A percentile compares a stretch with the other conserved stretches of the same genome.
Evolutionary conservation across 345 rosid genomes (phyloP).

Genomic region (Gossypium thurberi): DNA sequence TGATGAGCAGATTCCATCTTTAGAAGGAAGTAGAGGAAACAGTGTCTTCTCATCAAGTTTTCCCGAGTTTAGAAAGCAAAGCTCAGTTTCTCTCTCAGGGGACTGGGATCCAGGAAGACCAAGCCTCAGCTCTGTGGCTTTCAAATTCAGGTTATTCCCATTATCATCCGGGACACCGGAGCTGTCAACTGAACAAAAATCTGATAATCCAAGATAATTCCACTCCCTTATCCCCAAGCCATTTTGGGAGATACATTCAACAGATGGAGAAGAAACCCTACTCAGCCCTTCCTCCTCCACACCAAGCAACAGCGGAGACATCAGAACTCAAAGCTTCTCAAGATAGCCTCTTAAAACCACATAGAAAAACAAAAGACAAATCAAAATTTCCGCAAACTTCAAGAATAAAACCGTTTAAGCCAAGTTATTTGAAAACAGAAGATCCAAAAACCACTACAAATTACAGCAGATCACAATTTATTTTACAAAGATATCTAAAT

Average conservation of each 20-base stretch:
- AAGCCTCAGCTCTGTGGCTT: slow-evolving; percentile 82
- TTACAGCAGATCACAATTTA: not conserved
- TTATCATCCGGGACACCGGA: slow-evolving; percentile 39
- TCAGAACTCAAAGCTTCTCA: slow-evolving; percentile 33
- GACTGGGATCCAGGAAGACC: slow-evolving; percentile 83
- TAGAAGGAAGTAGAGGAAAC: slow-evolving; percentile 64
- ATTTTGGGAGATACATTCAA: slow-evolving; percentile 32
- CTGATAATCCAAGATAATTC: slow-evolving; percentile 68
- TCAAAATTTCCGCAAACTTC: not conserved
- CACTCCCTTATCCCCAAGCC: slow-evolving; percentile 49
- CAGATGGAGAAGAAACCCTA: slow-evolving; percentile 37
- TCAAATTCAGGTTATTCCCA: slow-evolving; percentile 56
- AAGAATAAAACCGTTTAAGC: not conserved
- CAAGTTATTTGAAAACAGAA: not conserved
- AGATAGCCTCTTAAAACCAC: slow-evolving; percentile 7
- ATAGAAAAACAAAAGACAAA: not conserved
- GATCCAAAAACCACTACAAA: not conserved
- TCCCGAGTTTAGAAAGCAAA: slow-evolving; percentile 36
- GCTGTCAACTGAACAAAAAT: slow-evolving; percentile 75
- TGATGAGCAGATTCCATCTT: slow-evolving; percentile 42
- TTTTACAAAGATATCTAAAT: not conserved
- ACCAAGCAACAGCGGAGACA: slow-evolving; percentile 56
- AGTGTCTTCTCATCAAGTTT: slow-evolving; percentile 63
- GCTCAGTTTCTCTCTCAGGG: slow-evolving; percentile 48
- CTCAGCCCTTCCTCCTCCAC: slow-evolving; percentile 52